These are phyloP conservation scores for Stachybotrys chartarum DNA, from an alignment of 2,329 filamentous ascomycete species.

Conservation along the genomic window DNA sequence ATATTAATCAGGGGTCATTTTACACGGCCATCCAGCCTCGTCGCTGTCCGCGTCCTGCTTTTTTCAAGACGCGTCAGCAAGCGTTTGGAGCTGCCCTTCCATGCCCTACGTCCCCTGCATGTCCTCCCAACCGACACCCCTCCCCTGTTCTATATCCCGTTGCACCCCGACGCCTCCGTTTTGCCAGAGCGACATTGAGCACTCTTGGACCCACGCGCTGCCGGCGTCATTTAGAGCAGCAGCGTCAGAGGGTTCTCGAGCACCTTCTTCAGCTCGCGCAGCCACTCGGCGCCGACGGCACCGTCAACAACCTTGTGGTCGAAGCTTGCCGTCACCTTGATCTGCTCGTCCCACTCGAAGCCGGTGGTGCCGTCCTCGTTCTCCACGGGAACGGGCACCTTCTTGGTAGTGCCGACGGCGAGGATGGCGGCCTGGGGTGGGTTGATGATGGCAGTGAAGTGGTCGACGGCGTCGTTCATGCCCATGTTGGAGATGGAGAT, in stretches of 20 bases:
- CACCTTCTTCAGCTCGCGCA: conserved; percentile 93
- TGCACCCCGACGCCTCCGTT: conserved; percentile 1
- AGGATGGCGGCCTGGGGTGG: conserved; percentile 94
- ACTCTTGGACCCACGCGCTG: neutral
- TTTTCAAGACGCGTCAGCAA: neutral
- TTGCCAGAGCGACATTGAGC: neutral
- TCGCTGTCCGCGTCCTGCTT: conserved; percentile 17
- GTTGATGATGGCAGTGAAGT: conserved; percentile 99
- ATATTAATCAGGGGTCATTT: conserved; percentile 35
- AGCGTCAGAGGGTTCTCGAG: conserved; percentile 96
- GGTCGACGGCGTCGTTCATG: conserved; percentile 94
- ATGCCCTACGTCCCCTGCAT: conserved; percentile 5
- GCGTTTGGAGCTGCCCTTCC: conserved; percentile 5
- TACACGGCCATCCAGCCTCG: conserved; percentile 28
- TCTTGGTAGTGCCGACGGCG: conserved; percentile 89
- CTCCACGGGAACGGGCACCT: conserved; percentile 85
- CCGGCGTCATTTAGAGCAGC: conserved; percentile 59
- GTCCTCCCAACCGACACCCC: neutral
- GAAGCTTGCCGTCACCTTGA: conserved; percentile 89
- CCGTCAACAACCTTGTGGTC: conserved; percentile 99
- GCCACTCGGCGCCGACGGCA: conserved; percentile 92
- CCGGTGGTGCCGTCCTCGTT: conserved; percentile 68
- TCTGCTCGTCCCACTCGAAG: conserved; percentile 95
- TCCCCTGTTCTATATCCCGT: conserved; percentile 1
- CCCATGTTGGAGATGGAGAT: conserved; percentile 99